Conservation (phyloP, 441 rosid species). For the Adansonia grandidieri region DNA sequence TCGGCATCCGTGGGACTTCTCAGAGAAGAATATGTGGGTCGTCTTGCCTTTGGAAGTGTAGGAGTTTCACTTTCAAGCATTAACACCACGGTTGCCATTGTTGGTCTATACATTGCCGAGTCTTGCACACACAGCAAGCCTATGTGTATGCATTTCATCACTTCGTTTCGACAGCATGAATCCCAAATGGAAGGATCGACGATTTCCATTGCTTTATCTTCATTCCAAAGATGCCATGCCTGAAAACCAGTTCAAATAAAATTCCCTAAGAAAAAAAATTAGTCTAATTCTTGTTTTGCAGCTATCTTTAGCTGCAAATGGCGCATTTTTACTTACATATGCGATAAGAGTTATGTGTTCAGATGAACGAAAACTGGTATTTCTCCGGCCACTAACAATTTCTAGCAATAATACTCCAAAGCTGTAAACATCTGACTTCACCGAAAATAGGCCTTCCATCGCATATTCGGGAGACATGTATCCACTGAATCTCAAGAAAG, state of each 20-base stretch:
- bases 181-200: slow-evolving; percentile 40
- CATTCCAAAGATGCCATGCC: slow-evolving; percentile 53
- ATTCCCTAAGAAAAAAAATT: no score
- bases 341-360: slow-evolving; percentile 62
- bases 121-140: slow-evolving; percentile 55
- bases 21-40: slow-evolving; percentile 36
- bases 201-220: slow-evolving; percentile 38
- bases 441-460: slow-evolving; percentile 90
- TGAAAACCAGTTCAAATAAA: slow-evolving; percentile 24
- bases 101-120: slow-evolving; percentile 37
- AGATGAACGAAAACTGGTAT: slow-evolving; percentile 62
- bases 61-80: slow-evolving; percentile 40
- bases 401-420: slow-evolving; percentile 88
- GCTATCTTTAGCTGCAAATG: not conserved
- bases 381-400: slow-evolving; percentile 75
- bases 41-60: slow-evolving; percentile 37
- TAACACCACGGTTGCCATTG: slow-evolving; percentile 40
- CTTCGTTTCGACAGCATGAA: slow-evolving; percentile 30
- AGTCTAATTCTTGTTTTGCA: no score
- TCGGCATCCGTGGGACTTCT: slow-evolving; percentile 28
- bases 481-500: slow-evolving; percentile 56
- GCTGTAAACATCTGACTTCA: slow-evolving; percentile 87
- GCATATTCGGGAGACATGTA: slow-evolving; percentile 96
- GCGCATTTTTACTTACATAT: slow-evolving; percentile 53
- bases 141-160: slow-evolving; percentile 42